phyloP scores from a whole-genome alignment of 306 rosid genomes.

The Rosa chinensis region DNA sequence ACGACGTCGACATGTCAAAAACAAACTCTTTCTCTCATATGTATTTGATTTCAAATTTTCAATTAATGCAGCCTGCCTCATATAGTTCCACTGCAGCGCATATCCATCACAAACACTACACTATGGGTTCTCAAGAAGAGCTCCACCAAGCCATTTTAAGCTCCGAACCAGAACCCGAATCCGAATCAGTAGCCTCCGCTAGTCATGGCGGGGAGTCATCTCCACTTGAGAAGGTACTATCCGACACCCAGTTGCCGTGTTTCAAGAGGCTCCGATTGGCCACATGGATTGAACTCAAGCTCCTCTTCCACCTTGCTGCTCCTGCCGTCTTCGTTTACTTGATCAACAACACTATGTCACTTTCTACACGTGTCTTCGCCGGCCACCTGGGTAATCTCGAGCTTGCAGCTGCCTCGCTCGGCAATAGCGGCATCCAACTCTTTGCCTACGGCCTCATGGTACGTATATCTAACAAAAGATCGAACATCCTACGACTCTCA shows the following conservation, averaged over 20 bases:
- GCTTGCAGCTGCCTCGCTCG: slow-evolving; percentile 77
- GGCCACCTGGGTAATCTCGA: slow-evolving; percentile 84
- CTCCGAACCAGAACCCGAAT: slow-evolving; percentile 10
- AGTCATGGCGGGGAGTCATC: slow-evolving; percentile 8
- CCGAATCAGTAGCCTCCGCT: neutral
- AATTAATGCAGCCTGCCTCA: neutral
- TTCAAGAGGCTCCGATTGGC: slow-evolving; percentile 39
- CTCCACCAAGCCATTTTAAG: slow-evolving; percentile 24
- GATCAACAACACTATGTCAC: slow-evolving; percentile 62
- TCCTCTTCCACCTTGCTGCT: slow-evolving; percentile 55
- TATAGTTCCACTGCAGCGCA: neutral
- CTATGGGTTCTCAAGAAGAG: slow-evolving; percentile 33
- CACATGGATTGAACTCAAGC: slow-evolving; percentile 60
- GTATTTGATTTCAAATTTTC: neutral
- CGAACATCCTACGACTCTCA: neutral
- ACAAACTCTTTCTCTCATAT: neutral
- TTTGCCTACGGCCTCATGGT: slow-evolving; percentile 81
- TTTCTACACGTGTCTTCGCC: slow-evolving; percentile 54
- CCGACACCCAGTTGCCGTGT: slow-evolving; percentile 33
- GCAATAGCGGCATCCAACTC: slow-evolving; percentile 74
- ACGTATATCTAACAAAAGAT: neutral
- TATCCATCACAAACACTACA: neutral
- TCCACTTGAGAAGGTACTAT: slow-evolving; percentile 50
- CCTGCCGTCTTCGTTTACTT: slow-evolving; percentile 69
- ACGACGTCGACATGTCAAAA: neutral